A percentile compares a stretch with the other conserved stretches of the same genome.
These are phyloP conservation scores for Mucuna pruriens DNA, from an alignment of 306 rosid species.

Conservation along the genomic window DNA sequence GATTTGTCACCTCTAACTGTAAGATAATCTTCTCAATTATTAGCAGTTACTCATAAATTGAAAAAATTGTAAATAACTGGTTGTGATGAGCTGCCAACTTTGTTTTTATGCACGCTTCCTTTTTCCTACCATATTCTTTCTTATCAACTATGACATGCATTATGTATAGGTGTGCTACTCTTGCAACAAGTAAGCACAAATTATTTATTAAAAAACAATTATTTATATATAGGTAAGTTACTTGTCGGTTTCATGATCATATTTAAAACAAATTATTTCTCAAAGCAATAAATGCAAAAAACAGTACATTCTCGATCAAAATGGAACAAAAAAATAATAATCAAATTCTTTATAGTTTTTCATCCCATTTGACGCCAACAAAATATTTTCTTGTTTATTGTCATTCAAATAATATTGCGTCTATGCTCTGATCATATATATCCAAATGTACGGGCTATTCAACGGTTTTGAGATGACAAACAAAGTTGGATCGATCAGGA, in stretches of 20 bases:
- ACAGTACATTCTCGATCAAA: neutral
- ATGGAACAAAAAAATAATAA: neutral
- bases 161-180: neutral
- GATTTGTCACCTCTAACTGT: slow-evolving; percentile 13
- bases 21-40: slow-evolving; percentile 20
- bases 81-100: slow-evolving; percentile 32
- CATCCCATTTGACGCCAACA: neutral
- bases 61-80: neutral
- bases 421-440: neutral
- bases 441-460: neutral
- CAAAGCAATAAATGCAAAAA: neutral
- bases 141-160: slow-evolving; percentile 20
- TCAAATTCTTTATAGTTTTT: neutral
- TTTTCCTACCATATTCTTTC: slow-evolving; percentile 11
- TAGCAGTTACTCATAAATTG: neutral
- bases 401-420: neutral
- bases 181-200: neutral
- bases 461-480: neutral
- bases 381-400: neutral
- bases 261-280: neutral
- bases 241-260: slow-evolving; percentile 2
- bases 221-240: neutral
- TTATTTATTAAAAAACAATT: neutral
- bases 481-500: slow-evolving; percentile 20
- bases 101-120: slow-evolving; percentile 25